Conservation (phyloP, 306 rosid genomes). For the Casuarina equisetifolia region DNA sequence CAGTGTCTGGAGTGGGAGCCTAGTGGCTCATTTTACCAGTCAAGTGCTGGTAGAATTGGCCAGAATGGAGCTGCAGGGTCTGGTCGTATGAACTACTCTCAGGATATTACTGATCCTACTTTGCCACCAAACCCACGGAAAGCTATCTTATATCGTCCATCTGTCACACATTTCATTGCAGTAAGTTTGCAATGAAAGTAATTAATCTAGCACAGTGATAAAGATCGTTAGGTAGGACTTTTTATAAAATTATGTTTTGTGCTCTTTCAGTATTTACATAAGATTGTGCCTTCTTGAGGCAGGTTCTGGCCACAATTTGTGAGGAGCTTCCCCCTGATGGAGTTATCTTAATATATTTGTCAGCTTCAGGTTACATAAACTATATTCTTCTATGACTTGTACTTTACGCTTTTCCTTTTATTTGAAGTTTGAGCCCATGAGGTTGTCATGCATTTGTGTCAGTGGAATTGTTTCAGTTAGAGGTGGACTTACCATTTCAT, state of each 20-base stretch:
- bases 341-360: conserved; percentile 78
- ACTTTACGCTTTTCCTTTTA: conserved; percentile 3
- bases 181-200: conserved; percentile 53
- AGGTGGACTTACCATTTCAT: conserved; percentile 31
- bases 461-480: conserved; percentile 34
- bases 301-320: conserved; percentile 95
- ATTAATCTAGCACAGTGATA: not conserved
- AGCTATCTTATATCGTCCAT: conserved; percentile 80
- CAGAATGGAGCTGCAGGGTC: conserved; percentile 67
- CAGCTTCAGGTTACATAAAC: conserved; percentile 75
- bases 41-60: conserved; percentile 50
- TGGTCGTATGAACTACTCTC: conserved; percentile 63
- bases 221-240: not conserved
- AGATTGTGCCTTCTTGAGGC: conserved; percentile 33
- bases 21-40: conserved; percentile 81
- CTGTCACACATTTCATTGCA: conserved; percentile 82
- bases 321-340: conserved; percentile 98
- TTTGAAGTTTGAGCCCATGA: conserved; percentile 3
- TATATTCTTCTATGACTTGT: conserved; percentile 8
- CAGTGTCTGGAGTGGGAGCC: conserved; percentile 99
- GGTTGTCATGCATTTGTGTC: conserved; percentile 25
- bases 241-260: conserved; percentile 7
- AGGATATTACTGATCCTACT: conserved; percentile 88
- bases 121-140: conserved; percentile 90
- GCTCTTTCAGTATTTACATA: conserved; percentile 13